These are phyloP conservation scores for Melampsora americana DNA, from an alignment of 1,284 basidiomycete species.

Conservation along the genomic window DNA sequence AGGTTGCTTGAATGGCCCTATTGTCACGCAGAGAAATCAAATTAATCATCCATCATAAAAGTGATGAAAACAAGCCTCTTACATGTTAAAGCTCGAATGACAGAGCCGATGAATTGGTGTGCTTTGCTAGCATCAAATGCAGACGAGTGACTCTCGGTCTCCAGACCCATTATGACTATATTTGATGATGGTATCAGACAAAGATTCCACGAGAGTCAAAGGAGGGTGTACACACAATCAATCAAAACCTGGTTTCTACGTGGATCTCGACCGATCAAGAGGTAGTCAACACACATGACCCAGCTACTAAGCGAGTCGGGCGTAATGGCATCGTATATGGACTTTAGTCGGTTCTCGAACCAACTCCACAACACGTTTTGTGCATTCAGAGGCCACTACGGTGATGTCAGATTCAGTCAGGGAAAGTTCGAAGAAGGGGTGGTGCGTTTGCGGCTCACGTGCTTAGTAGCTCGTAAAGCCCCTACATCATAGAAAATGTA, in stretches of 20 bases:
- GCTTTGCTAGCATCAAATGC: conserved; percentile 51
- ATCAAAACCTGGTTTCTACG: conserved; percentile 74
- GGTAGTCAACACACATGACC: conserved; percentile 55
- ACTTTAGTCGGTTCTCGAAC: conserved; percentile 68
- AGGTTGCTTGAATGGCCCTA: conserved; percentile 70
- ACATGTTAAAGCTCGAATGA: conserved; percentile 49
- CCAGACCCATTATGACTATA: conserved; percentile 32
- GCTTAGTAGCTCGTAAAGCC: conserved; percentile 69
- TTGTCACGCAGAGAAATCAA: conserved; percentile 59
- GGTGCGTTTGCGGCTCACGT: conserved; percentile 54
- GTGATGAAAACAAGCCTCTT: background rate
- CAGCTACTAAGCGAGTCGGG: conserved; percentile 56
- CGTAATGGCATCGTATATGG: conserved; percentile 64
- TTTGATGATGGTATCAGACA: conserved; percentile 43
- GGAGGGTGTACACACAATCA: conserved; percentile 58
- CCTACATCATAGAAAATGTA: conserved; percentile 43
- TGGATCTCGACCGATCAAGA: conserved; percentile 68
- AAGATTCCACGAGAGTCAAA: conserved; percentile 43
- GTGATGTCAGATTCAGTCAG: background rate
- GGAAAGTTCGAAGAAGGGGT: background rate
- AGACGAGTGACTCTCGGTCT: conserved; percentile 45
- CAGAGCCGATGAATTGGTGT: conserved; percentile 56
- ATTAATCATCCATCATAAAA: conserved; percentile 54
- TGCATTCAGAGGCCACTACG: conserved; percentile 66
- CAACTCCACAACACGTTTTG: conserved; percentile 73